These are phyloP conservation scores for Lotmaria passim DNA, from an alignment of 208 protist species.

Conservation along the genomic window DNA sequence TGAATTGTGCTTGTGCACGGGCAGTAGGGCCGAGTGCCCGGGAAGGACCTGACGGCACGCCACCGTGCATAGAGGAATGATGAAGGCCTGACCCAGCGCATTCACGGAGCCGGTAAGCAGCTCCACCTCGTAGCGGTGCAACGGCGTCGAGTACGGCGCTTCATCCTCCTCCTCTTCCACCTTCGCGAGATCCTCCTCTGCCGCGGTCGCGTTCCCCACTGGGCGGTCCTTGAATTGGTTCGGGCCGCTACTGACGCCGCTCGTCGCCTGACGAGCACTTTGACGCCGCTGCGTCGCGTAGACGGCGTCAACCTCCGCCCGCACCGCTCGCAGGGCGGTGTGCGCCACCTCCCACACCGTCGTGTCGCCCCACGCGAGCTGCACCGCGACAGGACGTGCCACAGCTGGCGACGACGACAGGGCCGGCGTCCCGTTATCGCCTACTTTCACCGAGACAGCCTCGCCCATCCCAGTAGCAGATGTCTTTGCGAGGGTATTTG, in stretches of 20 bases:
- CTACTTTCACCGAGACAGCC: no score
- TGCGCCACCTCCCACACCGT: conserved; percentile 51
- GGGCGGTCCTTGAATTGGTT: background rate
- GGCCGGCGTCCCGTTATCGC: background rate
- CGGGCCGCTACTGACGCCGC: background rate
- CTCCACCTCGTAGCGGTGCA: conserved; percentile 52
- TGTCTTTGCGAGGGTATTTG: no score
- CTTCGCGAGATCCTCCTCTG: background rate
- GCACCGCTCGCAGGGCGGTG: conserved; percentile 37
- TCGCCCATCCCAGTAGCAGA: no score
- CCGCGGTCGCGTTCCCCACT: background rate
- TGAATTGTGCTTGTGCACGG: conserved; percentile 28
- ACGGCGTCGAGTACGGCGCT: conserved; percentile 29
- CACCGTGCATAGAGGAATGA: conserved; percentile 50
- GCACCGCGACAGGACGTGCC: conserved; percentile 35
- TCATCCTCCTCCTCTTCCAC: conserved; percentile 15
- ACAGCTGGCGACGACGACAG: background rate
- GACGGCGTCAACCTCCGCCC: conserved; percentile 29
- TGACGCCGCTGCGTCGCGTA: conserved; percentile 4
- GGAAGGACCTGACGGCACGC: conserved; percentile 59
- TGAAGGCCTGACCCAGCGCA: conserved; percentile 44
- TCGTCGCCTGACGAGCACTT: background rate
- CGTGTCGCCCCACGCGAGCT: conserved; percentile 66
- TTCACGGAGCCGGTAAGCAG: conserved; percentile 46
- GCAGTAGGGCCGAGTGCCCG: conserved; percentile 34